phyloP scores from a whole-genome alignment of 2,329 filamentous ascomycete genomes.

The Aspergillus sclerotialis region DNA sequence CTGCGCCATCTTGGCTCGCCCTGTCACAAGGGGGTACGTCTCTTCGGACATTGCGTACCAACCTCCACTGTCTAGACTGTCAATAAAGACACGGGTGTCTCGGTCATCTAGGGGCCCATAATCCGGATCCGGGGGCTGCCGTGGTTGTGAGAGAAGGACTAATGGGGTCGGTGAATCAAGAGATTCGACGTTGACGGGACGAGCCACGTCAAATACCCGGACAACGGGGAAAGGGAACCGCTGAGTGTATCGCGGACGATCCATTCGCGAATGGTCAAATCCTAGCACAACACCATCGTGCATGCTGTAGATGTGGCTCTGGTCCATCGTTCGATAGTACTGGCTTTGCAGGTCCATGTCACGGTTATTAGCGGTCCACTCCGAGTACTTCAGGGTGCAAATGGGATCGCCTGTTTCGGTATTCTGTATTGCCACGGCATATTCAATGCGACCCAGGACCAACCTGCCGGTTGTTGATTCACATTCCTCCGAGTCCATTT shows the following conservation, averaged over 20 bases:
- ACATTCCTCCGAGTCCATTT: slow-evolving; percentile 63
- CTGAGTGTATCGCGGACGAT: slow-evolving; percentile 57
- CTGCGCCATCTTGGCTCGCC: slow-evolving; percentile 53
- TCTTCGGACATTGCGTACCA: slow-evolving; percentile 92
- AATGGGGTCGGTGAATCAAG: slow-evolving; percentile 61
- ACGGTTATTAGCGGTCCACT: slow-evolving; percentile 89
- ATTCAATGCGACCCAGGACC: slow-evolving; percentile 79
- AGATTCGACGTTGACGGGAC: slow-evolving; percentile 59
- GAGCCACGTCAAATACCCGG: slow-evolving; percentile 80
- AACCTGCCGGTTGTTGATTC: slow-evolving; percentile 67
- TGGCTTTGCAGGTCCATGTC: slow-evolving; percentile 82
- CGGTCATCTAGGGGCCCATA: slow-evolving; percentile 44
- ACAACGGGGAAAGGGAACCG: slow-evolving; percentile 72
- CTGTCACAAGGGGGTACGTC: slow-evolving; percentile 77
- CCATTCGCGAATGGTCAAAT: slow-evolving; percentile 58
- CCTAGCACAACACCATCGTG: slow-evolving; percentile 80
- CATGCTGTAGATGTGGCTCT: slow-evolving; percentile 79
- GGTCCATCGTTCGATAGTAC: slow-evolving; percentile 72
- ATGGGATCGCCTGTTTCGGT: slow-evolving; percentile 66
- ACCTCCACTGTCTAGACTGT: slow-evolving; percentile 74
- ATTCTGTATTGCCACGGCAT: slow-evolving; percentile 78
- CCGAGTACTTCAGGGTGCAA: slow-evolving; percentile 84
- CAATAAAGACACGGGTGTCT: slow-evolving; percentile 69
- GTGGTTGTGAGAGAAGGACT: slow-evolving; percentile 78
- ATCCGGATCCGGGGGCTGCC: slow-evolving; percentile 49